Conservation (phyloP, 2,329 filamentous ascomycete species). For the Calonectria leucothoes region DNA sequence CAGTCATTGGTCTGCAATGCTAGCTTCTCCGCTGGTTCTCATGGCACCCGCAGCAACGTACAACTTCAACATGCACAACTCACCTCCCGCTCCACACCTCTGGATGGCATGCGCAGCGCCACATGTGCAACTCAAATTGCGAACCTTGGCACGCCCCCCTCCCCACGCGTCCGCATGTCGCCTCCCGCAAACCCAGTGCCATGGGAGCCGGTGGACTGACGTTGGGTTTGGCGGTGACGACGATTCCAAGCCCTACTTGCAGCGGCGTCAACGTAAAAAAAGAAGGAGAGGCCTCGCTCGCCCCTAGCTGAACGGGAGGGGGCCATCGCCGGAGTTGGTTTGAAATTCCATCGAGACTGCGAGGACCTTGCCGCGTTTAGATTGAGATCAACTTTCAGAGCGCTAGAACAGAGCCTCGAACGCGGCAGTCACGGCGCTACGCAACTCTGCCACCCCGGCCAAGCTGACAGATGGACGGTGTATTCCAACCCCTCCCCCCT, state of each 20-base stretch:
- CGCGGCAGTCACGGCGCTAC: neutral
- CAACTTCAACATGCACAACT: neutral
- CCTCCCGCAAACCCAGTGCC: too few relatives aligned
- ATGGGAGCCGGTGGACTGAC: neutral
- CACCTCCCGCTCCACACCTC: neutral
- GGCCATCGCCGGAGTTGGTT: too few relatives aligned
- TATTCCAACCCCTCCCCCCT: neutral
- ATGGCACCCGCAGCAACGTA: neutral
- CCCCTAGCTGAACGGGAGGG: too few relatives aligned
- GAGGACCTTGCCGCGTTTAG: neutral
- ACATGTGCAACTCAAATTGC: neutral
- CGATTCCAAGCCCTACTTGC: neutral
- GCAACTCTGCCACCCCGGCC: neutral
- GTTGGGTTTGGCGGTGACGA: neutral
- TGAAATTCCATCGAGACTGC: neutral
- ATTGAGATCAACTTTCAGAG: neutral
- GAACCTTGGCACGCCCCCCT: neutral
- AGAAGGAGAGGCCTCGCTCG: neutral
- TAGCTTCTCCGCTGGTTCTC: neutral
- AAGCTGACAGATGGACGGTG: neutral
- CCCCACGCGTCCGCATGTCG: too few relatives aligned
- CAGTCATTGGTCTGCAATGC: neutral
- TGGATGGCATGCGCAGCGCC: neutral
- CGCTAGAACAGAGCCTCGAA: neutral
- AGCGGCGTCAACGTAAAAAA: neutral